Conservation (phyloP, 129 eudicot genomes). For the Ambrosia artemisiifolia region DNA sequence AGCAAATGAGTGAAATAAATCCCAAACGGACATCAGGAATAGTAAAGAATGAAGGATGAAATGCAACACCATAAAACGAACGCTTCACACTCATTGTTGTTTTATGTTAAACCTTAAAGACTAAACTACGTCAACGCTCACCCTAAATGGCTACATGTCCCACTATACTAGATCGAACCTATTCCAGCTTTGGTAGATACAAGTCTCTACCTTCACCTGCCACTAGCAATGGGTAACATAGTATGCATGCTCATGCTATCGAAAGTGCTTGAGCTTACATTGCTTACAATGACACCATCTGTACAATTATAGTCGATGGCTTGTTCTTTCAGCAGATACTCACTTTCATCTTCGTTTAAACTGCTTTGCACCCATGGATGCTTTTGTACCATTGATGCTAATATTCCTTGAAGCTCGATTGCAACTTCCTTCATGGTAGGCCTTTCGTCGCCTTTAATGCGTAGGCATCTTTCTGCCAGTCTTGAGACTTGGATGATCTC, state of each 20-base stretch:
- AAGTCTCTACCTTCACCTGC: conserved; percentile 16
- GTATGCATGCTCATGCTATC: conserved; percentile 23
- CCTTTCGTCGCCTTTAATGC: conserved; percentile 34
- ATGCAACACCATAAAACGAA: neutral
- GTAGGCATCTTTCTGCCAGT: conserved; percentile 31
- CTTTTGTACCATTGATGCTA: neutral
- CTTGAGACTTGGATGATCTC: conserved; percentile 23
- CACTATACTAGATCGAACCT: neutral
- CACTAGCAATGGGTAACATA: conserved; percentile 22
- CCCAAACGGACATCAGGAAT: too few species aligned
- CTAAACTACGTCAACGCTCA: neutral
- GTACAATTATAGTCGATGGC: neutral
- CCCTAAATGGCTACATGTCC: neutral
- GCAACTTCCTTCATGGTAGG: conserved; percentile 46
- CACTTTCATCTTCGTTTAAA: neutral
- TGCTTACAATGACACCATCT: neutral
- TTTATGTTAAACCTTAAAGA: too few species aligned
- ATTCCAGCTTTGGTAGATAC: neutral
- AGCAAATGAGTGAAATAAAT: too few species aligned
- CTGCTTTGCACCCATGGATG: too few species aligned
- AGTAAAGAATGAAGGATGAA: neutral
- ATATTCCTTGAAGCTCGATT: conserved; percentile 31
- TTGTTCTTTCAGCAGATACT: conserved; percentile 21
- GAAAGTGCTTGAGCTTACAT: conserved; percentile 4
- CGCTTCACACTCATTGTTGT: neutral